Evolutionary conservation across 1,284 basidiomycete species (phyloP).

Genomic region (Golubevia sp.): DNA sequence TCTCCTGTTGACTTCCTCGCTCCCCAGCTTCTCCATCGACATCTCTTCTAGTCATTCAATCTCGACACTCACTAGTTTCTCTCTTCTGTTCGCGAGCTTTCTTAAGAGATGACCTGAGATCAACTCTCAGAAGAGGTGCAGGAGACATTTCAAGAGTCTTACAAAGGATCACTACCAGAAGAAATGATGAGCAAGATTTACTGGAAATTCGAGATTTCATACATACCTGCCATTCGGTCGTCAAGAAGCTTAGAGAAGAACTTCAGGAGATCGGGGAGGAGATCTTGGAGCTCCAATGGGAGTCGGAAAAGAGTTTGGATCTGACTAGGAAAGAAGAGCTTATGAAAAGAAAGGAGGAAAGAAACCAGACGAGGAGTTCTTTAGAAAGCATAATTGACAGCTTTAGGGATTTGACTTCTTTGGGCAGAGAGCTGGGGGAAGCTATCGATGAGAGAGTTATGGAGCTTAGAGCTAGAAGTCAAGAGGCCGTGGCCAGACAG

Average conservation of each 20-base stretch:
- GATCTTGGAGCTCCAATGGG: not conserved
- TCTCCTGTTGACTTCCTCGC: not conserved
- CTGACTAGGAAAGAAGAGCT: not conserved
- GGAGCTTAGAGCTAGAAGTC: conserved; percentile 31
- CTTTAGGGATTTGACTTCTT: not conserved
- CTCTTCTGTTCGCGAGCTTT: conserved; percentile 22
- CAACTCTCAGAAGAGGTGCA: conserved; percentile 20
- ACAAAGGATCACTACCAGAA: conserved; percentile 36
- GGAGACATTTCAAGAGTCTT: conserved; percentile 49
- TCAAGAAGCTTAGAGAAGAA: conserved; percentile 13
- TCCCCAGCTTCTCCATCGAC: conserved; percentile 30
- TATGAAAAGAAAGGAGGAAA: conserved; percentile 3
- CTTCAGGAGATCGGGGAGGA: not conserved
- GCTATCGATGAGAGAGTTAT: conserved; percentile 60
- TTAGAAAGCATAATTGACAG: conserved; percentile 1
- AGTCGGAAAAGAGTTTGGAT: not conserved
- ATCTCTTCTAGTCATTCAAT: conserved; percentile 24
- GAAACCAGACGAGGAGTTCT: not conserved
- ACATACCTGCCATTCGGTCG: conserved; percentile 16
- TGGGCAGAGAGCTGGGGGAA: conserved; percentile 17
- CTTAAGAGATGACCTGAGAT: conserved; percentile 38
- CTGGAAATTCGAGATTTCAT: conserved; percentile 52
- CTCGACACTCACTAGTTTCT: conserved; percentile 38
- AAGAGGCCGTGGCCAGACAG: conserved; percentile 29
- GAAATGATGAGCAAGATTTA: conserved; percentile 54